These are phyloP conservation scores for Dissophora globulifera DNA, from an alignment of 192 early-diverging fungal species.

Conservation along the genomic window DNA sequence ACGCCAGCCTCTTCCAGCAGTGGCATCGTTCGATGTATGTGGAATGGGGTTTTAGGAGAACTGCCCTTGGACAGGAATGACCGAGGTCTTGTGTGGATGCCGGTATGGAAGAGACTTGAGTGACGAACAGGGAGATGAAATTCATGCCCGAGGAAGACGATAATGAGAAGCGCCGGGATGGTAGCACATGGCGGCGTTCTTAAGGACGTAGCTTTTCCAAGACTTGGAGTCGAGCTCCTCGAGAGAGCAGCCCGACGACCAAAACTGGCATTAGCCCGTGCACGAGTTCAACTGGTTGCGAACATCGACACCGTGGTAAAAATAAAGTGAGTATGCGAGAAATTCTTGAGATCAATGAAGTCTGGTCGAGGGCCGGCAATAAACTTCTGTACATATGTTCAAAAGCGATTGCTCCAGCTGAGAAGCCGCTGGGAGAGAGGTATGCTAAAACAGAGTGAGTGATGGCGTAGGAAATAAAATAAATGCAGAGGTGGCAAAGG, in stretches of 20 bases:
- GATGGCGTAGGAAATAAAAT: too few species aligned
- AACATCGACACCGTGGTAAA: not conserved
- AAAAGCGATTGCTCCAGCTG: too few species aligned
- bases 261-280: not conserved
- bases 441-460: not conserved
- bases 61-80: not conserved
- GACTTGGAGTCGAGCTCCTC: constrained; percentile 9
- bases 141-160: not conserved
- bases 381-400: too few species aligned
- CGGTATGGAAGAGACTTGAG: too few species aligned
- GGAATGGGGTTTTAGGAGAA: not conserved
- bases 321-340: too few species aligned
- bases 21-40: not conserved
- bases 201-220: constrained; percentile 11
- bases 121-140: not conserved
- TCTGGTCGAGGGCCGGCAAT: too few species aligned
- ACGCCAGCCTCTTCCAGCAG: not conserved
- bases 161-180: not conserved
- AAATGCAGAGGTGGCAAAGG: too few species aligned
- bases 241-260: not conserved
- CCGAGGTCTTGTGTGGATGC: not conserved
- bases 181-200: not conserved
- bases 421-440: too few species aligned
- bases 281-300: constrained; percentile 1
- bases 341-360: too few species aligned